Conservation (phyloP, 305 asterid species). For the Fraxinus paxiana region DNA sequence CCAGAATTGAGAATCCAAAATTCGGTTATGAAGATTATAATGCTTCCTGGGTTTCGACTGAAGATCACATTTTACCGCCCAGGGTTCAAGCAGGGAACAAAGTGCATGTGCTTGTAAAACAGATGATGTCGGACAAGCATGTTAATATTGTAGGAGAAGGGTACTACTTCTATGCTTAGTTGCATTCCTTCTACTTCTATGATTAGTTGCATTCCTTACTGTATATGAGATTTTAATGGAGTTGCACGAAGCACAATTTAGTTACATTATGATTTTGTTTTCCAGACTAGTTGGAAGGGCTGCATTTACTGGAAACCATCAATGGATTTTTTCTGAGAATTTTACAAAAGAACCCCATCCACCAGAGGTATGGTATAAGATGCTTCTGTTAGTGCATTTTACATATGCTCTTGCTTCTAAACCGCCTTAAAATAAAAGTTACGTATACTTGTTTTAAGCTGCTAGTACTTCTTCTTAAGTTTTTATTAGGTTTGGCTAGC, state of each 20-base stretch:
- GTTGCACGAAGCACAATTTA: neutral
- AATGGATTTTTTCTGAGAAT: conserved; percentile 55
- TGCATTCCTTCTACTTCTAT: neutral
- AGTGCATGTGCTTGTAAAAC: conserved; percentile 48
- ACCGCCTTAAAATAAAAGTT: neutral
- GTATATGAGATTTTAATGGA: neutral
- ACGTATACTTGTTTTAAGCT: neutral
- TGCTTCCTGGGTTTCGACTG: conserved; percentile 33
- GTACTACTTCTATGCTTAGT: conserved; percentile 28
- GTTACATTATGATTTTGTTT: conserved; percentile 15
- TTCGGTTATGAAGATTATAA: conserved; percentile 30
- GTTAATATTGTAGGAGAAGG: conserved; percentile 65
- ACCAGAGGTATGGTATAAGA: conserved; percentile 47
- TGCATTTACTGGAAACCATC: conserved; percentile 63
- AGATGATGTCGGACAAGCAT: conserved; percentile 62
- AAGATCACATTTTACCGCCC: conserved; percentile 27
- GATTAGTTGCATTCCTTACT: conserved; percentile 6
- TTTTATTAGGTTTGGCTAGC: conserved; percentile 7
- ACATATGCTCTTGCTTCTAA: neutral
- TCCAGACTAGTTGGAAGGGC: conserved; percentile 64
- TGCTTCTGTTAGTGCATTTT: neutral
- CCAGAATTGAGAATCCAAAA: conserved; percentile 32
- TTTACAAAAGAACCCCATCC: conserved; percentile 42
- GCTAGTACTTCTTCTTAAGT: conserved; percentile 1
- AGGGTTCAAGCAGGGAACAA: conserved; percentile 36